These are phyloP conservation scores for Cladophialophora chaetospira DNA, from an alignment of 2,329 filamentous ascomycete species.

Conservation along the genomic window DNA sequence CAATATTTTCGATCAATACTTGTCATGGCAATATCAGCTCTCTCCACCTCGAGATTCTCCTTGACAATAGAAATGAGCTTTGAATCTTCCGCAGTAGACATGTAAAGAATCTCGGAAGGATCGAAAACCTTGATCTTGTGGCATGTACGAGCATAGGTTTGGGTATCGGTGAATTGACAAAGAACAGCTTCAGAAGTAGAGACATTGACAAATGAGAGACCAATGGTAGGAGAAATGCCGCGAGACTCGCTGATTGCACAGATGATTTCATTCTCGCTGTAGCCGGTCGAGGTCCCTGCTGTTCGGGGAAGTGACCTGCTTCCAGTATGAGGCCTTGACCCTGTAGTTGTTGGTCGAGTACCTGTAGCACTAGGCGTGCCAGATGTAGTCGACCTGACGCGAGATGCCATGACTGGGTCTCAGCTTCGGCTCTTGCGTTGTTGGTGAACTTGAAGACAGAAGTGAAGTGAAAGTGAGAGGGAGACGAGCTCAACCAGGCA, in stretches of 20 bases:
- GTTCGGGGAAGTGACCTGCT: slow-evolving; percentile 50
- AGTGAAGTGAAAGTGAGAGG: background rate
- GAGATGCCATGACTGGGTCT: slow-evolving; percentile 2
- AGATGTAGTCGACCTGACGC: background rate
- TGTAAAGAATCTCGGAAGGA: slow-evolving; percentile 77
- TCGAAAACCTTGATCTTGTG: slow-evolving; percentile 82
- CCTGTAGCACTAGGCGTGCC: background rate
- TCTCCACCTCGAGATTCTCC: slow-evolving; percentile 61
- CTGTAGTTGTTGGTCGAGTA: slow-evolving; percentile 1
- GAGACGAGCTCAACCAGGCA: background rate
- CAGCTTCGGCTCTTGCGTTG: too few relatives aligned
- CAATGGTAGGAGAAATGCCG: slow-evolving; percentile 81
- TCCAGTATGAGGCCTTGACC: slow-evolving; percentile 11
- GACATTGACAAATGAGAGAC: slow-evolving; percentile 83
- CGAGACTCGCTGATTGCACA: slow-evolving; percentile 87
- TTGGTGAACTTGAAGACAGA: too few relatives aligned
- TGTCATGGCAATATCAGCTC: slow-evolving; percentile 54
- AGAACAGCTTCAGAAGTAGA: slow-evolving; percentile 81
- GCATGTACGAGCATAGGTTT: slow-evolving; percentile 84
- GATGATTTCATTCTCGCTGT: slow-evolving; percentile 70
- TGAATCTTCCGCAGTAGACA: slow-evolving; percentile 72
- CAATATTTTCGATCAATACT: slow-evolving; percentile 76
- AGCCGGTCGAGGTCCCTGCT: slow-evolving; percentile 58
- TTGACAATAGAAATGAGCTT: slow-evolving; percentile 74
- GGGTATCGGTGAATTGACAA: slow-evolving; percentile 89